phyloP scores from a whole-genome alignment of 768 basidiomycete species.

The Boletus pseudopeckii region DNA sequence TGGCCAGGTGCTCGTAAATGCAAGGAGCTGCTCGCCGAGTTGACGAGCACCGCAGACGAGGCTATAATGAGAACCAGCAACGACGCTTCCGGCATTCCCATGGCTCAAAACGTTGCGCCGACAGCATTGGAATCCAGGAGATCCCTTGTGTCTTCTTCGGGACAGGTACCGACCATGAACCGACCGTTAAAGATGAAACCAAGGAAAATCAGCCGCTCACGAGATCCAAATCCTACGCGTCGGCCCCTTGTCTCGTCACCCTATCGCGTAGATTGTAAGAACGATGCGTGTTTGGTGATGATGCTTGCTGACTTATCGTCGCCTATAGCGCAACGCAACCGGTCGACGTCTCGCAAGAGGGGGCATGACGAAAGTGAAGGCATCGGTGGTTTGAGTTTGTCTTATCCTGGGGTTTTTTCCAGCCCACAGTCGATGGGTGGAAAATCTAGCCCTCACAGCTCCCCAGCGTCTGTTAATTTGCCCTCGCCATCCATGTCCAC shows the following conservation, averaged over 20 bases:
- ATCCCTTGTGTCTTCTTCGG: conserved; percentile 46
- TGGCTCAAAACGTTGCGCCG: conserved; percentile 28
- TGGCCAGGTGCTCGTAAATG: conserved; percentile 90
- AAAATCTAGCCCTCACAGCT: conserved; percentile 65
- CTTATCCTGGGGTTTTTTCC: conserved; percentile 54
- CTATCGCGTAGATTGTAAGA: conserved; percentile 64
- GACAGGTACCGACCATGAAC: conserved; percentile 43
- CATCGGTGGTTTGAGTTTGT: conserved; percentile 39
- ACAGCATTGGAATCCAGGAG: conserved; percentile 50
- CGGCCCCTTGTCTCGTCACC: conserved; percentile 59
- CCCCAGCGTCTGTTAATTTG: conserved; percentile 67
- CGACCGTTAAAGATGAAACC: conserved; percentile 47
- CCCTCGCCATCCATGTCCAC: conserved; percentile 65
- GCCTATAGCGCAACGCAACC: conserved; percentile 56
- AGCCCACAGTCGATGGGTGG: conserved; percentile 46
- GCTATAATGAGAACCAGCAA: conserved; percentile 45
- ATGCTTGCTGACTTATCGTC: conserved; percentile 16
- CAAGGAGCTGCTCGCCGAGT: conserved; percentile 72
- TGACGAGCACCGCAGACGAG: conserved; percentile 65
- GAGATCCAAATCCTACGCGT: conserved; percentile 52
- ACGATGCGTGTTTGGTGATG: not conserved
- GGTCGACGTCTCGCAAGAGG: conserved; percentile 73
- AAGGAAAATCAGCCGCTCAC: conserved; percentile 56
- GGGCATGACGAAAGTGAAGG: conserved; percentile 64
- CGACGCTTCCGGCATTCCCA: conserved; percentile 22